phyloP scores from a whole-genome alignment of 2,329 filamentous ascomycete species.

The Mycosphaerelloides madeirae region DNA sequence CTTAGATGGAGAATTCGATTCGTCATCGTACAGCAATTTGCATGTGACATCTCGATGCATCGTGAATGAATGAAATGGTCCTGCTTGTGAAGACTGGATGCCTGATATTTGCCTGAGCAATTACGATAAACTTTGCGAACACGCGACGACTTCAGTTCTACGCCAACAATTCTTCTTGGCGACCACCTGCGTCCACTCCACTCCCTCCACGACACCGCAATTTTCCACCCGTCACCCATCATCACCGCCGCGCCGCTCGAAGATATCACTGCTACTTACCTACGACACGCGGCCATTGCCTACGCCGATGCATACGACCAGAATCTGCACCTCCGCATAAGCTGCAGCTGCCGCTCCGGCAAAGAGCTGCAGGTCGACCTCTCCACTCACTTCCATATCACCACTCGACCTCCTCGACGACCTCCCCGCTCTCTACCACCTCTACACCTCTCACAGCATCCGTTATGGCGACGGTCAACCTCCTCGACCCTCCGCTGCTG shows the following conservation, averaged over 20 bases:
- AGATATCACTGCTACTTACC: neutral
- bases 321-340: slow-evolving; percentile 8
- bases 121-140: neutral
- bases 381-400: neutral
- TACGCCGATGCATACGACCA: slow-evolving; percentile 11
- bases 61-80: too few species aligned
- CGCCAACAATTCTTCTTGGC: neutral
- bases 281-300: neutral
- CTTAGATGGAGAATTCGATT: too few species aligned
- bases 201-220: neutral
- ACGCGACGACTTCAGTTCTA: too few species aligned
- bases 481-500: slow-evolving; percentile 1
- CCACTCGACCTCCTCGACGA: too few species aligned
- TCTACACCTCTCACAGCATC: neutral
- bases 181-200: neutral
- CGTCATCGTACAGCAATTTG: too few species aligned
- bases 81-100: too few species aligned
- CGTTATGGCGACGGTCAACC: slow-evolving; percentile 5
- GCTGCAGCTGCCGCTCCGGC: slow-evolving; percentile 11
- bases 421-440: too few species aligned
- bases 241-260: neutral
- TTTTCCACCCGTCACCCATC: neutral
- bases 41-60: too few species aligned
- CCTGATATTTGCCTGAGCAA: neutral
- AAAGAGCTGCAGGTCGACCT: slow-evolving; percentile 3